phyloP scores from a whole-genome alignment of 768 basidiomycete species.

The Collybia nuda region DNA sequence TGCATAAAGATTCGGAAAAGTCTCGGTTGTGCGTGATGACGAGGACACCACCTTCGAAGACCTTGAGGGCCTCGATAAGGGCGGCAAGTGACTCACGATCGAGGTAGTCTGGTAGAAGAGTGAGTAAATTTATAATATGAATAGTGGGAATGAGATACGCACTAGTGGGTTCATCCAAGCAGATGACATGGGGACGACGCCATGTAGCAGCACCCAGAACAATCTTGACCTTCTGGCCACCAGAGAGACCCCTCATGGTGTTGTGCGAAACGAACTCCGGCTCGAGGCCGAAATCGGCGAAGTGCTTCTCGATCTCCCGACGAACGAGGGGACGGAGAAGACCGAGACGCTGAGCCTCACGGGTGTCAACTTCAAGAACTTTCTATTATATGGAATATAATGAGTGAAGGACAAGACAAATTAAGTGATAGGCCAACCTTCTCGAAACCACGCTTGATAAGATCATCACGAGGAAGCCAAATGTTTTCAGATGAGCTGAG shows the following conservation, averaged over 20 bases:
- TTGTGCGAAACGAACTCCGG: conserved; percentile 99
- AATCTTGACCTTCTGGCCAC: conserved; percentile 99
- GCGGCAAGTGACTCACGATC: conserved; percentile 99
- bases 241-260: conserved; percentile 97
- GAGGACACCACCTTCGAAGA: conserved; percentile 97
- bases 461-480: conserved; percentile 95
- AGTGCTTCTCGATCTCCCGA: conserved; percentile 98
- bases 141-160: conserved; percentile 21
- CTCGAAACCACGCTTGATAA: conserved; percentile 97
- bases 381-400: conserved; percentile 47
- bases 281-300: conserved; percentile 98
- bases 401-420: conserved; percentile 6
- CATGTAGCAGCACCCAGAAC: conserved; percentile 98
- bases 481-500: conserved; percentile 97
- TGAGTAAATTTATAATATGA: conserved; percentile 3
- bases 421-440: conserved; percentile 48
- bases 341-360: conserved; percentile 96
- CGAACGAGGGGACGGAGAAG: conserved; percentile 95
- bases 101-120: conserved; percentile 74
- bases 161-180: conserved; percentile 96
- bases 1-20: conserved; percentile 98
- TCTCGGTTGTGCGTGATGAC: conserved; percentile 98
- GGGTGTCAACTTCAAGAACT: conserved; percentile 95
- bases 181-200: conserved; percentile 98
- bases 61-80: conserved; percentile 96